Conservation (phyloP, 2,329 filamentous ascomycete genomes). For the Thermomyces lanuginosus region DNA sequence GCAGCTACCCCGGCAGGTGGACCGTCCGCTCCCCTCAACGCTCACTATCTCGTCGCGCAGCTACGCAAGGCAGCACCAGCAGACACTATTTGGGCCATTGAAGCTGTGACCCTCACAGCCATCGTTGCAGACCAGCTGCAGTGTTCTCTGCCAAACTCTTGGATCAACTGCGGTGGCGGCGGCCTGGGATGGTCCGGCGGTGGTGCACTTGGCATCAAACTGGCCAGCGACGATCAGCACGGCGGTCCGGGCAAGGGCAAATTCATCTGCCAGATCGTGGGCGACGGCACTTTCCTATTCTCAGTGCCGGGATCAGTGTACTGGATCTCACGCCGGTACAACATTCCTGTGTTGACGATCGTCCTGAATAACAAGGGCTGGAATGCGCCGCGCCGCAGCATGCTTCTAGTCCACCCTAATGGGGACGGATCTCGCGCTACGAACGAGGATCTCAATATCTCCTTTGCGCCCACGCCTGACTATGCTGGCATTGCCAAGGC, state of each 20-base stretch:
- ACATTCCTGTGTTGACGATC: slow-evolving; percentile 49
- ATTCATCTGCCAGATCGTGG: slow-evolving; percentile 49
- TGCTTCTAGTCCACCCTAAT: slow-evolving; percentile 49
- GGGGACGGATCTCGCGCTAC: slow-evolving; percentile 45
- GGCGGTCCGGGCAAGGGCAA: slow-evolving; percentile 37
- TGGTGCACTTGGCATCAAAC: slow-evolving; percentile 57
- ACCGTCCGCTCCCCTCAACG: slow-evolving; percentile 45
- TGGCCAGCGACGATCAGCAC: slow-evolving; percentile 42
- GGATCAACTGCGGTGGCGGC: slow-evolving; percentile 68
- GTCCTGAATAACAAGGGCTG: slow-evolving; percentile 56
- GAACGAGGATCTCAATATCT: slow-evolving; percentile 51
- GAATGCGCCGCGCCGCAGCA: slow-evolving; percentile 47
- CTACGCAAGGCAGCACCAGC: slow-evolving; percentile 41
- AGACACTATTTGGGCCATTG: slow-evolving; percentile 59
- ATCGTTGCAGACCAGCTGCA: slow-evolving; percentile 57
- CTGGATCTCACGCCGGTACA: slow-evolving; percentile 51
- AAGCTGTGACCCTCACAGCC: slow-evolving; percentile 57
- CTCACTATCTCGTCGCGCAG: slow-evolving; percentile 40
- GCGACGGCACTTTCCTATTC: slow-evolving; percentile 53
- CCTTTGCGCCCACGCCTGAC: slow-evolving; percentile 48
- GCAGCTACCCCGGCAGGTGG: slow-evolving; percentile 37
- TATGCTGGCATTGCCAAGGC: slow-evolving; percentile 53
- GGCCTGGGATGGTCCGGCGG: slow-evolving; percentile 71
- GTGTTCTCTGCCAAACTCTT: slow-evolving; percentile 50
- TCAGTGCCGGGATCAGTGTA: slow-evolving; percentile 49